A percentile compares a stretch with the other conserved stretches of the same genome.
These are phyloP conservation scores for Barbarea vulgaris DNA, from an alignment of 345 rosid species.

Conservation along the genomic window DNA sequence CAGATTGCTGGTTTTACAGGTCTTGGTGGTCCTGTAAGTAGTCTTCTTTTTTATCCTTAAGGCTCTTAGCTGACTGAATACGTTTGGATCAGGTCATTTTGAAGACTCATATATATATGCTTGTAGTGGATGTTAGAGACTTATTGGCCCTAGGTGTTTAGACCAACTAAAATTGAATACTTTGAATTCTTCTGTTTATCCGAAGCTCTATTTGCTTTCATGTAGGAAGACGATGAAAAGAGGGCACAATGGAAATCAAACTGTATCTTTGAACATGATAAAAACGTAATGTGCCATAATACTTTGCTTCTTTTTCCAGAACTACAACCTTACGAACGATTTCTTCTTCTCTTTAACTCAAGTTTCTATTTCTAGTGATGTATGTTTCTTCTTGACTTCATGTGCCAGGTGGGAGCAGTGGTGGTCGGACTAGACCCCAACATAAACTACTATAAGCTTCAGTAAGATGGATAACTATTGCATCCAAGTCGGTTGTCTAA, in stretches of 20 bases:
- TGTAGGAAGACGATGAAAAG: slow-evolving; percentile 86
- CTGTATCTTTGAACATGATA: slow-evolving; percentile 70
- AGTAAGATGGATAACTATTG: slow-evolving; percentile 53
- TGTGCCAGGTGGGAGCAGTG: slow-evolving; percentile 88
- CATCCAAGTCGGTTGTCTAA: not conserved
- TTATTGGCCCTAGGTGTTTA: slow-evolving; percentile 1
- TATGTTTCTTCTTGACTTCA: slow-evolving; percentile 29
- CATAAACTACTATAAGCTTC: slow-evolving; percentile 93
- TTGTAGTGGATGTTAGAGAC: slow-evolving; percentile 13
- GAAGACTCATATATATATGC: not conserved
- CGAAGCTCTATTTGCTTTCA: slow-evolving; percentile 9
- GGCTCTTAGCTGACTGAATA: not conserved
- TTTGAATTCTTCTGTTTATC: slow-evolving; percentile 8
- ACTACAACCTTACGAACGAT: slow-evolving; percentile 17
- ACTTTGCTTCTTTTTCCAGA: slow-evolving; percentile 18
- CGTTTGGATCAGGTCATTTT: slow-evolving; percentile 6
- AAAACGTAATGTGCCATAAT: slow-evolving; percentile 54
- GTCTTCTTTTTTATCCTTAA: not conserved
- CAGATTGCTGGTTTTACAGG: slow-evolving; percentile 69
- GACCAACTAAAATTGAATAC: not conserved
- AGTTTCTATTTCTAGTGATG: slow-evolving; percentile 25
- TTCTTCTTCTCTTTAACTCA: not conserved
- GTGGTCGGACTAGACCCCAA: slow-evolving; percentile 83
- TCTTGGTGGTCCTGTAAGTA: slow-evolving; percentile 89
- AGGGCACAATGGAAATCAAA: slow-evolving; percentile 62